Percentiles rank a stretch among this genome's conserved stretches.
Evolutionary conservation across 2,329 filamentous ascomycete species (phyloP).

Genomic region (Sporothrix sp.): DNA sequence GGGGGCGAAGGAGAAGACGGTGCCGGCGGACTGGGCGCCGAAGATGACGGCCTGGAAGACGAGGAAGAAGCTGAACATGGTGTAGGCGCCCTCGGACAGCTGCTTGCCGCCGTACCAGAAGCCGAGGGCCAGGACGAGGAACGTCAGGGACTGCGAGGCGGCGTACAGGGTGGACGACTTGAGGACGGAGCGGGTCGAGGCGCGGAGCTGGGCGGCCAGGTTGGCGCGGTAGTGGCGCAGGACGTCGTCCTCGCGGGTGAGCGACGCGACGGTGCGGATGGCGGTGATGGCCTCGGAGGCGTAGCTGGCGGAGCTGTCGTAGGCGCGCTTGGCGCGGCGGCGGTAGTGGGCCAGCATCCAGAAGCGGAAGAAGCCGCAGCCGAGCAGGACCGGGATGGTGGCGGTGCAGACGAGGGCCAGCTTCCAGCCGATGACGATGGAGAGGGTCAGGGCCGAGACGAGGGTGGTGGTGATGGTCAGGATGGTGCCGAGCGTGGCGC

Average conservation of each 20-base stretch:
- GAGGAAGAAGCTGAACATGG: constrained; percentile 81
- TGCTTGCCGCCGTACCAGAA: constrained; percentile 88
- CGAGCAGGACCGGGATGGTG: constrained; percentile 31
- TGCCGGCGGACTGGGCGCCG: constrained; percentile 82
- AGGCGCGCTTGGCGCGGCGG: constrained; percentile 66
- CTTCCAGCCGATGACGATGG: constrained; percentile 34
- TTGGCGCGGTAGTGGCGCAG: constrained; percentile 58
- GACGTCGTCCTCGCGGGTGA: constrained; percentile 81
- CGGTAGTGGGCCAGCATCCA: constrained; percentile 62
- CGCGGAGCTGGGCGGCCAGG: constrained; percentile 55
- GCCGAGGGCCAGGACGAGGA: constrained; percentile 73
- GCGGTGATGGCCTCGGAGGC: constrained; percentile 90
- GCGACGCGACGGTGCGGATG: constrained; percentile 83
- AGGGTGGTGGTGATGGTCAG: constrained; percentile 74
- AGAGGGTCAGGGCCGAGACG: constrained; percentile 53
- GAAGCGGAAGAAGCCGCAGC: constrained; percentile 44
- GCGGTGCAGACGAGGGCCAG: constrained; percentile 33
- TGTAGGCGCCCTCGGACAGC: constrained; percentile 61
- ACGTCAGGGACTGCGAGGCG: constrained; percentile 71
- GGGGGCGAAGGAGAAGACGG: constrained; percentile 79
- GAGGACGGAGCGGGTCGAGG: constrained; percentile 62
- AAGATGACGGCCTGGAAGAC: constrained; percentile 85
- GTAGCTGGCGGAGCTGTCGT: constrained; percentile 72
- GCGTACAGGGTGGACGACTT: constrained; percentile 75
- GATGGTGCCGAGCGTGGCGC: constrained; percentile 77